Base-by-base conservation (phyloP, 371 early-diverging fungal genomes). In the Mucor saturninus region DNA sequence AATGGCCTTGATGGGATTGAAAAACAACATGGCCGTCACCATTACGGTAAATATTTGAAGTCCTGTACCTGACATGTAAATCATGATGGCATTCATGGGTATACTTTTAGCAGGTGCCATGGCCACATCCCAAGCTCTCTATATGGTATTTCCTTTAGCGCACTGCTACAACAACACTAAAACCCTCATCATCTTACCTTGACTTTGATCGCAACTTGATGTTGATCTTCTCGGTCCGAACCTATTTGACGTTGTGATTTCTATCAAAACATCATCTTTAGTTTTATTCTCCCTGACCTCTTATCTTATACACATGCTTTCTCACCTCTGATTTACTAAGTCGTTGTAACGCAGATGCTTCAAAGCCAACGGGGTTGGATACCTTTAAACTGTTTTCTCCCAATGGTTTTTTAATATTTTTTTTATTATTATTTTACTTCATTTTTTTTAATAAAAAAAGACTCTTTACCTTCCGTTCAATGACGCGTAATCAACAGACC, bases 51-150 rank as follows among this genome's bases (percentile, higher is more conserved):
- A 99, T 55, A 98, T 97, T 64, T 97, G 96, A 40, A 99, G 92
- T 61, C 90, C 74, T 68, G 91, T 95, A 50, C 99, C 99, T 15
- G 92, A 90, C 99, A 99, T 99, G 83, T 93, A 98, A 46, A 97
- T 85, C 99, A 99, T 99, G 75, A 99, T 89, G 28, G 86, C 94
- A 62, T 96, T 96, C 98, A 97, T 98, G 1, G 98, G 97, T 31
- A 97, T 89, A 49, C 89, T 89, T 71, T 97, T 98, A 52, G 90
- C 95, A 11, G 95, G 93, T 0, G 88, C 89, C 62, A 94, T 81
- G 1, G 98, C 96, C n/a, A 90, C 85, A 72, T 98, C 97, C 96
- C 95, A 97, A 21, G 97, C 97, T 89, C 95, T 93, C 61, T 64
- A 55, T 39, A 21, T 21, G 1, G 21, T 21, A 21, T 21, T 21